Evolutionary conservation across 1,139 yeast genomes (phyloP), one percentile per base, ranked within the genome.

Genomic region (Suhomyces taliae): DNA sequence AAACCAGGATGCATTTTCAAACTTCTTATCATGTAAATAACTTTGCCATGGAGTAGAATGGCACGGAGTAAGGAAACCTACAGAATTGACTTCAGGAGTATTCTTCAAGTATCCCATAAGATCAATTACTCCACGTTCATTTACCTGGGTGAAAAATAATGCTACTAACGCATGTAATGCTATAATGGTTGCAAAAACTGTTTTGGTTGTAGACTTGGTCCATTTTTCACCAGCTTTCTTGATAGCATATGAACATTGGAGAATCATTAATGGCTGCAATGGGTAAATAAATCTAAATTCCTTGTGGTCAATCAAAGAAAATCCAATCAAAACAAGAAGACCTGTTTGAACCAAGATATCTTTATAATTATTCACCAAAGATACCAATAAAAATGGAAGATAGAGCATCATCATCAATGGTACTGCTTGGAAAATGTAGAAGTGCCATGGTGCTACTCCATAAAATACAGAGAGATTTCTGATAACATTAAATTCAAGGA

Each of bases 21-120:
- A 64, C 14, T 75, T 76, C 7, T 69, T 64, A 26, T 87, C 67
- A 58, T 90, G 97, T 38, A 95, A 66, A 58, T 87, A 83, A 34
- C 95, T 81, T 60, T 90, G 97, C 86, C 96, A 89, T 3, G 99
- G 99, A 0, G 98, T 91, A 0, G 98, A 91, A 64, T 95, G 99
- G 59, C 99, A 95, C 0, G 99, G 99, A 61, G 91, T 89, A 15
- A 95, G 64, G 54, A 93, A 86, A 1, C 96, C 96, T 37, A 90
- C 70, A 3, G 87, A 76, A 0, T 65, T 53, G 6, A 81, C 72
- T 1, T 61, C 56, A 0, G 74, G 66, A 10, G 76, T 69, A 8
- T 63, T 51, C 43, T 83, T 74, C 26, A 93, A 59, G 45, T 74
- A 75, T 10, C 78, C 64, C 19, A 87, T 74, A 0, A 91, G 82